Conservation (phyloP, 2,329 filamentous ascomycete genomes). For the Sarocladium strictum region DNA sequence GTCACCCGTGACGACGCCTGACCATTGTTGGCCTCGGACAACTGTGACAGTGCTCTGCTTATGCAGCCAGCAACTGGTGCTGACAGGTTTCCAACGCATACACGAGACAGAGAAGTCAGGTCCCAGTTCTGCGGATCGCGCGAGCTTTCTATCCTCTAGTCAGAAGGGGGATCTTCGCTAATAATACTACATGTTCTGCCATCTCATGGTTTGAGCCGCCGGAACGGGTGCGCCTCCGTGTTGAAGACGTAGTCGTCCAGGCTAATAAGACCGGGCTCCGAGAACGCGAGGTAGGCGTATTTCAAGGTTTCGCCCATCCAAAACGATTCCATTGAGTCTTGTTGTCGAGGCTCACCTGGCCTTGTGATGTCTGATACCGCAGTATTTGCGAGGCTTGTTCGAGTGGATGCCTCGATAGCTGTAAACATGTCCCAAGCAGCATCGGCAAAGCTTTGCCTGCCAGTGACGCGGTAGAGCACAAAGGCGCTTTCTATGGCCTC, state of each 20-base stretch:
- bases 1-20: too few species aligned
- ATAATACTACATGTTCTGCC: too few species aligned
- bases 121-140: too few species aligned
- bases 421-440: constrained; percentile 49
- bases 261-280: constrained; percentile 45
- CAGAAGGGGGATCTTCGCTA: too few species aligned
- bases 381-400: constrained; percentile 41
- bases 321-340: constrained; percentile 11
- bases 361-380: constrained; percentile 37
- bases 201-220: constrained; percentile 2
- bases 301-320: constrained; percentile 10
- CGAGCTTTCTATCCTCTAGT: too few species aligned
- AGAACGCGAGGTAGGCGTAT: constrained; percentile 41
- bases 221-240: constrained; percentile 28
- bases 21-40: too few species aligned
- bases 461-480: constrained; percentile 44
- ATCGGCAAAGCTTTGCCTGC: constrained; percentile 39
- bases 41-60: too few species aligned
- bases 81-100: too few species aligned
- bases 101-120: too few species aligned
- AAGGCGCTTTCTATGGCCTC: constrained; percentile 44
- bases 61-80: too few species aligned
- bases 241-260: constrained; percentile 53
- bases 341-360: neutral
- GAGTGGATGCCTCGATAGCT: constrained; percentile 37